A percentile compares a stretch with the other conserved stretches of the same genome.
These are phyloP conservation scores for Cryptococcus sp. DNA, from an alignment of 1,284 basidiomycete species.

Conservation along the genomic window DNA sequence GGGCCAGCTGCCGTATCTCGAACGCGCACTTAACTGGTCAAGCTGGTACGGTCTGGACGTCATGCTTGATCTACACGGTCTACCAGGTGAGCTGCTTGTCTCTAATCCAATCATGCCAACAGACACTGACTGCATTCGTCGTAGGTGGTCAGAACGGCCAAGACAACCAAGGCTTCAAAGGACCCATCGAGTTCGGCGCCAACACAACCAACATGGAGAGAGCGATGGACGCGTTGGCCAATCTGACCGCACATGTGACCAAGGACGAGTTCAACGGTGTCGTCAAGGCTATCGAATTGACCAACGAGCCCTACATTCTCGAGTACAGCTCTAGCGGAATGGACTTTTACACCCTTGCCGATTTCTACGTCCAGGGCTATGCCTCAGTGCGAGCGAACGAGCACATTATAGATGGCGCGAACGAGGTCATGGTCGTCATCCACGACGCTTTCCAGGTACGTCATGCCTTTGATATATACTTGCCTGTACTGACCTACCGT, in stretches of 20 bases:
- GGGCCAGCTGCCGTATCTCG: slow-evolving; percentile 37
- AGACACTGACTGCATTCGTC: neutral
- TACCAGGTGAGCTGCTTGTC: slow-evolving; percentile 20
- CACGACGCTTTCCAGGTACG: slow-evolving; percentile 46
- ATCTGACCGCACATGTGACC: slow-evolving; percentile 55
- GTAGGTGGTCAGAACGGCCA: slow-evolving; percentile 53
- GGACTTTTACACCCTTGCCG: slow-evolving; percentile 29
- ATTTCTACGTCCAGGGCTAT: slow-evolving; percentile 43
- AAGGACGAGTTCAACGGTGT: slow-evolving; percentile 36
- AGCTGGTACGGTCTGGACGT: slow-evolving; percentile 46
- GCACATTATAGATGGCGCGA: slow-evolving; percentile 26
- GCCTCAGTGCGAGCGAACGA: slow-evolving; percentile 35
- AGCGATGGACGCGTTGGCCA: slow-evolving; percentile 33
- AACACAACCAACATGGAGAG: slow-evolving; percentile 41
- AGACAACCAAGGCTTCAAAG: slow-evolving; percentile 35
- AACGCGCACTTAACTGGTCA: slow-evolving; percentile 41
- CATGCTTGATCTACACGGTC: slow-evolving; percentile 48
- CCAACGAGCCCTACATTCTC: slow-evolving; percentile 41
- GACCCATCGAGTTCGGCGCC: slow-evolving; percentile 30
- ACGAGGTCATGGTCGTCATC: slow-evolving; percentile 45
- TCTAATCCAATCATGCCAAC: too few species aligned
- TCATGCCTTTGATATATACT: neutral
- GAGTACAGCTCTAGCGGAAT: slow-evolving; percentile 33
- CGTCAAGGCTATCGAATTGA: slow-evolving; percentile 59
- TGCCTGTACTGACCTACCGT: too few species aligned